These are phyloP conservation scores for Colletotrichum nymphaeae DNA, from an alignment of 2,329 filamentous ascomycete genomes.

Conservation along the genomic window DNA sequence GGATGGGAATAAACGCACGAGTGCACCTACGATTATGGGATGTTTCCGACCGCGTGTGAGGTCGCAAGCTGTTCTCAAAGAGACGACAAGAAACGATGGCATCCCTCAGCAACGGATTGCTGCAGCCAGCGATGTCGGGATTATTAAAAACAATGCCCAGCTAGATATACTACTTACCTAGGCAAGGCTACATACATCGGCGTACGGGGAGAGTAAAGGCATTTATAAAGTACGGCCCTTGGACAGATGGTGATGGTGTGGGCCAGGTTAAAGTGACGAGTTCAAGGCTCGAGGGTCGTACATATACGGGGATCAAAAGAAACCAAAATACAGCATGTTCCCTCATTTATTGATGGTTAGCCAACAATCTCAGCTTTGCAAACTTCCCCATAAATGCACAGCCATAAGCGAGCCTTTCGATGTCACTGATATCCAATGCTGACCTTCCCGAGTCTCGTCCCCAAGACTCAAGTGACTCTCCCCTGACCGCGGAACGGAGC, in stretches of 20 bases:
- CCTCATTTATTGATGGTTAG: neutral
- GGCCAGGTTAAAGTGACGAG: neutral
- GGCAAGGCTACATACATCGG: constrained; percentile 17
- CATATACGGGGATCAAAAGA: constrained; percentile 12
- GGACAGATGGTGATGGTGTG: constrained; percentile 13
- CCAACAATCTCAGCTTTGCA: neutral
- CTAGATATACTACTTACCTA: neutral
- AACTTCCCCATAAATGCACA: neutral
- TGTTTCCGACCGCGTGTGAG: neutral
- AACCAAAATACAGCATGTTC: constrained; percentile 5
- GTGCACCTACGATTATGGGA: neutral
- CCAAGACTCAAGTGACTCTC: neutral
- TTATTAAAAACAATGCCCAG: neutral
- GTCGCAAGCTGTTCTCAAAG: neutral
- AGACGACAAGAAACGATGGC: neutral
- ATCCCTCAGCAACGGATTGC: neutral
- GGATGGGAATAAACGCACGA: constrained; percentile 25
- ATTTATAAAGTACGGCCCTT: constrained; percentile 9
- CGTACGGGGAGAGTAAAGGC: constrained; percentile 7
- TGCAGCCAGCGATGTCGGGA: neutral
- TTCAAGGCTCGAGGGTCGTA: neutral
- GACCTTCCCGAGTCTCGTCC: neutral
- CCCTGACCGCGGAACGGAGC: constrained; percentile 6
- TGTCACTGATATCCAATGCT: neutral
- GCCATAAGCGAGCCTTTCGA: neutral